Evolutionary conservation across 495 filamentous ascomycete species (phyloP).

Genomic region (Lasiosphaeriaceae sp.): DNA sequence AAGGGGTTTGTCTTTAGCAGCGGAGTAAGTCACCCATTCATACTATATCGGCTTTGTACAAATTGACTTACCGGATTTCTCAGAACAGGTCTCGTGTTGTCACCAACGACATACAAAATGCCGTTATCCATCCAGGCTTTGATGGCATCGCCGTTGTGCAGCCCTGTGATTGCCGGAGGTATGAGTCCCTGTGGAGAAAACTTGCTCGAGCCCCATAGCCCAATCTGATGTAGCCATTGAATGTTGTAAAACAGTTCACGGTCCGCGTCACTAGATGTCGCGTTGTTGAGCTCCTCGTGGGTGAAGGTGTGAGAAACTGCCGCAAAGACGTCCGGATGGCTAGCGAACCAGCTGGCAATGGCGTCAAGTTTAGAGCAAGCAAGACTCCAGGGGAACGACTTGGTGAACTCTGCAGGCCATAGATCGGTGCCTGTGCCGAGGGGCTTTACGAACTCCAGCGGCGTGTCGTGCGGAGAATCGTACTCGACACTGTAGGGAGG

Average conservation of each 20-base stretch:
- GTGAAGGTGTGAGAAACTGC: constrained; percentile 63
- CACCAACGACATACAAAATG: constrained; percentile 57
- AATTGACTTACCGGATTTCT: constrained; percentile 34
- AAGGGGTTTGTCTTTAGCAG: constrained; percentile 32
- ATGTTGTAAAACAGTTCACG: constrained; percentile 60
- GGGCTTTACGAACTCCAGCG: constrained; percentile 54
- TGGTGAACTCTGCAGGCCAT: constrained; percentile 47
- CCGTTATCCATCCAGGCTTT: constrained; percentile 56
- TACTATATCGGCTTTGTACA: neutral
- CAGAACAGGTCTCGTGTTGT: constrained; percentile 55
- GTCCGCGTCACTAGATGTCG: constrained; percentile 53
- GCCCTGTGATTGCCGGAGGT: constrained; percentile 60
- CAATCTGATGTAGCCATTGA: constrained; percentile 52
- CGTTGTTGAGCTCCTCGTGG: constrained; percentile 56
- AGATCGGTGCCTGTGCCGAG: constrained; percentile 52
- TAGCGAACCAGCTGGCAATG: constrained; percentile 50
- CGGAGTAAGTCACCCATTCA: neutral
- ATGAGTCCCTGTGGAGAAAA: constrained; percentile 55
- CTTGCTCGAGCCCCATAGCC: constrained; percentile 36
- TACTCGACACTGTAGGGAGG: constrained; percentile 21
- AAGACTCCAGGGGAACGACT: constrained; percentile 39
- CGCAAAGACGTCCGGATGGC: constrained; percentile 50
- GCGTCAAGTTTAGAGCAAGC: constrained; percentile 47
- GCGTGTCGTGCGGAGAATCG: constrained; percentile 44
- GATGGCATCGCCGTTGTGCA: constrained; percentile 63